A percentile compares a stretch with the other conserved stretches of the same genome.
These are phyloP conservation scores for Leptoxyphium fumago DNA, from an alignment of 2,329 filamentous ascomycete species.

Conservation along the genomic window DNA sequence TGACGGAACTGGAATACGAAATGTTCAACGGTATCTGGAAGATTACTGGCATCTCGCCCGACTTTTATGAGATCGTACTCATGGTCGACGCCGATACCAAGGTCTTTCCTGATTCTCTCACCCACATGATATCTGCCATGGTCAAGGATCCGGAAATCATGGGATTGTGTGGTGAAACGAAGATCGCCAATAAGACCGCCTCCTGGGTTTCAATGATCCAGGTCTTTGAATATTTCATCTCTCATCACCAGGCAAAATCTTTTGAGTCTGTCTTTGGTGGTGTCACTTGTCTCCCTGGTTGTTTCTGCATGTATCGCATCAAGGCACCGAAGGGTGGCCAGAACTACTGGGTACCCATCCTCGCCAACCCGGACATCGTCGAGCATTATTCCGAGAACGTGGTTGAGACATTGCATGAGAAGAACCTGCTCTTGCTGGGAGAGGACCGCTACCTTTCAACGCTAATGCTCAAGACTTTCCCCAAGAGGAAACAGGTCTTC, in stretches of 20 bases:
- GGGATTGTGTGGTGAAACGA: slow-evolving; percentile 96
- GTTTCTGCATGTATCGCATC: slow-evolving; percentile 99
- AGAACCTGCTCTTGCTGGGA: slow-evolving; percentile 80
- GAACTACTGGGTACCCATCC: slow-evolving; percentile 98
- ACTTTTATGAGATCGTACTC: slow-evolving; percentile 94
- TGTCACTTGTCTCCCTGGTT: slow-evolving; percentile 95
- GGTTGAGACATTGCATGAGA: slow-evolving; percentile 94
- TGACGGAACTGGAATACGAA: slow-evolving; percentile 98
- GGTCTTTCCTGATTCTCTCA: slow-evolving; percentile 94
- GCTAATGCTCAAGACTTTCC: slow-evolving; percentile 96
- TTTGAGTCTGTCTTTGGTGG: slow-evolving; percentile 98
- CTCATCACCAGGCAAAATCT: slow-evolving; percentile 88
- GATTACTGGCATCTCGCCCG: slow-evolving; percentile 92
- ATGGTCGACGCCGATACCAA: slow-evolving; percentile 99
- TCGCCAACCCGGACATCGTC: slow-evolving; percentile 95
- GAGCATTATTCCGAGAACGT: slow-evolving; percentile 99
- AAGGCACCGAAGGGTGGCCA: slow-evolving; percentile 96
- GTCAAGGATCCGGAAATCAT: slow-evolving; percentile 98
- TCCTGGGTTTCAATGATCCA: slow-evolving; percentile 97
- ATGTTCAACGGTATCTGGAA: slow-evolving; percentile 99
- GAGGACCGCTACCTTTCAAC: slow-evolving; percentile 94
- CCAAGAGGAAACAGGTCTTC: slow-evolving; percentile 97
- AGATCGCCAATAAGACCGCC: slow-evolving; percentile 95
- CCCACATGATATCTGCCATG: slow-evolving; percentile 98
- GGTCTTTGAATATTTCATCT: slow-evolving; percentile 99